Evolutionary conservation across 176 grass and related monocot genomes (phyloP), one percentile per base, ranked within the genome.

Genomic region (Triticum dicoccoides): DNA sequence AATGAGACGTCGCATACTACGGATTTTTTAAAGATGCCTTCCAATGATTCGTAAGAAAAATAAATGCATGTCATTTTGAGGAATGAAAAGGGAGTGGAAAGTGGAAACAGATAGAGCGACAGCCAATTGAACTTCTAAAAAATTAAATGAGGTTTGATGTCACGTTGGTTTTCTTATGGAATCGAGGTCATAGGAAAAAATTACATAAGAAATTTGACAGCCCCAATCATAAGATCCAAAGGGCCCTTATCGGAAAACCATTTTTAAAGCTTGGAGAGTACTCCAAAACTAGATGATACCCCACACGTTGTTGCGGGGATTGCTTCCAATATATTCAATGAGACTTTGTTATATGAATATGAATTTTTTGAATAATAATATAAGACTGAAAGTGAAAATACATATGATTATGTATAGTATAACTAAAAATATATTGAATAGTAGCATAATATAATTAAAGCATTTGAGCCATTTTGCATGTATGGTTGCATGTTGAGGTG

Each of bases 141-240:
- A 51, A 49, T 18, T 14, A 30, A 75, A 51, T 13, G 42, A 17
- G 23, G 4, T 54, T 49, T 51, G 3, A 51, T 13, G 24, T 30
- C 72, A 51, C 30, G 41, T 74, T 74, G 71, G 41, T 74, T 74
- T 73, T 73, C 25, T n/a, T 25, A 73, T 73, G 12, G 44, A 73
- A 27, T 47, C 44, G 38, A n/a, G 24, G 12, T 27, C 39, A 27
- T 15, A 15, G 6, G 41, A 29, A 74, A 47, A 18, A 74, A 74
- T 74, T 47, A 74, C 71, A 15, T 74, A 54, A 13, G 72, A 8
- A 75, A 18, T 75, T 75, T 51, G 42, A 75, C 13, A 18, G 51
- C 42, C 72, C 29, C 42, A 49, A 73, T 74, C 25, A 24, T 74
- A 74, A 47, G 71, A 74, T 18, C n/a, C 70, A 25, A 73, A 73